Percentiles rank a stretch among this genome's conserved stretches.
Conservation (phyloP, 345 rosid species). For the Orychophragmus violaceus region DNA sequence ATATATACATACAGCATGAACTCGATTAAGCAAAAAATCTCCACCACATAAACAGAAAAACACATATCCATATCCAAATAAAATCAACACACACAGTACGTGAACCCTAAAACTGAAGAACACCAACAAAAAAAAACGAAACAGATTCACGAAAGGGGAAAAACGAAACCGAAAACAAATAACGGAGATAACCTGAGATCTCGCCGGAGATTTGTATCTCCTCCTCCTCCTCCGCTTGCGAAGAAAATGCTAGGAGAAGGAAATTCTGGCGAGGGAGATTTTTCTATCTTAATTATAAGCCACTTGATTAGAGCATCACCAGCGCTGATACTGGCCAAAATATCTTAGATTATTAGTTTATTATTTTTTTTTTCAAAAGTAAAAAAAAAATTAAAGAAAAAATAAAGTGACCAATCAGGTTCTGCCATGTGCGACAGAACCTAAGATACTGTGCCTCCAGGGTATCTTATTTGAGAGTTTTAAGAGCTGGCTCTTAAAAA, state of each 20-base stretch:
- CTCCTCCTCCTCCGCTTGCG: not conserved
- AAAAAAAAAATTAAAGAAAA: too few species aligned
- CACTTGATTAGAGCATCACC: not conserved
- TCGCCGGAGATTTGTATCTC: not conserved
- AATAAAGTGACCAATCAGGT: too few species aligned
- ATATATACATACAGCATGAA: not conserved
- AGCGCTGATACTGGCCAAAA: too few species aligned
- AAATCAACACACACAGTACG: not conserved
- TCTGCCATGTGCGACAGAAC: too few species aligned
- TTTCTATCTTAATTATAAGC: not conserved
- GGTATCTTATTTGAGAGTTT: too few species aligned
- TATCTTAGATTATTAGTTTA: too few species aligned
- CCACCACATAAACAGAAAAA: not conserved
- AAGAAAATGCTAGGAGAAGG: not conserved
- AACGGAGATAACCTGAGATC: constrained; percentile 2
- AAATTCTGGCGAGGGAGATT: constrained; percentile 1
- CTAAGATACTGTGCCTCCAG: too few species aligned
- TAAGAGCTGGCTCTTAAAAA: too few species aligned
- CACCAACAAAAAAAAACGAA: not conserved
- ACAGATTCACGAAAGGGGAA: not conserved
- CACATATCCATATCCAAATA: not conserved
- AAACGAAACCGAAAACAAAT: not conserved
- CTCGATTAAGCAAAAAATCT: not conserved
- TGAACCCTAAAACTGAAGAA: not conserved
- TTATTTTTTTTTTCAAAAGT: too few species aligned